These are phyloP conservation scores for Persicaria tinctoria DNA, from an alignment of 148 eudicot species.

Conservation along the genomic window DNA sequence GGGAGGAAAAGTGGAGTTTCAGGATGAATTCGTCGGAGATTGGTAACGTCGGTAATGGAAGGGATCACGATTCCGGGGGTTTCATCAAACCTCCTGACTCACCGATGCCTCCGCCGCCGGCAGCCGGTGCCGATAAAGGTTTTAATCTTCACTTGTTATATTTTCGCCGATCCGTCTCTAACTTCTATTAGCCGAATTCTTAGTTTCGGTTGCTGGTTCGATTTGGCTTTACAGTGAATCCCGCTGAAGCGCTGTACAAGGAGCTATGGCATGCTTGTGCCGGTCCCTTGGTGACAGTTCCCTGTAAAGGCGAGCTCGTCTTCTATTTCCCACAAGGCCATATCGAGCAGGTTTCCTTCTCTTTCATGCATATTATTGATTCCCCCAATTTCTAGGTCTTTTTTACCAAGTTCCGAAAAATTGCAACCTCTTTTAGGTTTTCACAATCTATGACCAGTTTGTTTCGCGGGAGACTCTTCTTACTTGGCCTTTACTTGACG, in stretches of 20 bases:
- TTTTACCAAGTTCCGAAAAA: background rate
- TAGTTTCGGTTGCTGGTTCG: slow-evolving; percentile 6
- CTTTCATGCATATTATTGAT: background rate
- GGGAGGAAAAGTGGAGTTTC: background rate
- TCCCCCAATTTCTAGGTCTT: background rate
- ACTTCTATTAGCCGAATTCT: background rate
- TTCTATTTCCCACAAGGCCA: slow-evolving; percentile 97
- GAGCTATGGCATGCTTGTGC: slow-evolving; percentile 98
- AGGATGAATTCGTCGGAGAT: slow-evolving; percentile 55
- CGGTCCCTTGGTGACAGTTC: slow-evolving; percentile 92
- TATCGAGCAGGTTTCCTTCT: slow-evolving; percentile 73
- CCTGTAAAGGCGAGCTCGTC: slow-evolving; percentile 63
- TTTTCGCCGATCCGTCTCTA: slow-evolving; percentile 13
- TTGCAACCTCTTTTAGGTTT: background rate
- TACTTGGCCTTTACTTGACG: background rate
- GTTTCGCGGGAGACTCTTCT: background rate
- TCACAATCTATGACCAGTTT: background rate
- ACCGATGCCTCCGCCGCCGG: slow-evolving; percentile 3
- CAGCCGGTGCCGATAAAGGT: slow-evolving; percentile 44
- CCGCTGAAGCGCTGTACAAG: slow-evolving; percentile 61
- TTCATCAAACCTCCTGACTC: slow-evolving; percentile 11
- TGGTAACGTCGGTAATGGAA: slow-evolving; percentile 17
- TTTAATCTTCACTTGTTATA: background rate
- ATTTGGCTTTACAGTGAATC: slow-evolving; percentile 39
- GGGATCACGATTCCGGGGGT: slow-evolving; percentile 16